phyloP scores from a whole-genome alignment of 1,284 basidiomycete species.

The Austroboletus rostrupii region DNA sequence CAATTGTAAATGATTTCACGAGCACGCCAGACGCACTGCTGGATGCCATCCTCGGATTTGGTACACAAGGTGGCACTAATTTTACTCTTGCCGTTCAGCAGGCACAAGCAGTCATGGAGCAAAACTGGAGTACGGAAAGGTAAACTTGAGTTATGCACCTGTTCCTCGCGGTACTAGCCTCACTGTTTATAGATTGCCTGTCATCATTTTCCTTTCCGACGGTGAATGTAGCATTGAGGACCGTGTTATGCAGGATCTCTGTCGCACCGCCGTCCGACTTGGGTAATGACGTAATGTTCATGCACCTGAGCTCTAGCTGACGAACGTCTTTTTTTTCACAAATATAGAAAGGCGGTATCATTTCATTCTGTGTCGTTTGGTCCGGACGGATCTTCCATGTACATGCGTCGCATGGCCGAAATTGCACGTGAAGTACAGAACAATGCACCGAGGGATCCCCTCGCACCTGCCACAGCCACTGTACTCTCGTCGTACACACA shows the following conservation, averaged over 20 bases:
- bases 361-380: conserved; percentile 62
- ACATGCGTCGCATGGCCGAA: conserved; percentile 49
- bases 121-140: conserved; percentile 56
- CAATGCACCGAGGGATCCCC: conserved; percentile 43
- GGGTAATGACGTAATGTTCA: conserved; percentile 35
- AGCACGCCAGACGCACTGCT: conserved; percentile 47
- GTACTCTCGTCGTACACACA: conserved; percentile 49
- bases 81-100: conserved; percentile 41
- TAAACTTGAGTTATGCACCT: conserved; percentile 15
- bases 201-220: conserved; percentile 65
- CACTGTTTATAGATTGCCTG: conserved; percentile 39
- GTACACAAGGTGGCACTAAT: conserved; percentile 42
- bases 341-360: conserved; percentile 49
- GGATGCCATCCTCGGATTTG: conserved; percentile 34
- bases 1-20: conserved; percentile 46
- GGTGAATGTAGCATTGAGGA: conserved; percentile 47
- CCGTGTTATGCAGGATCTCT: conserved; percentile 41
- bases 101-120: conserved; percentile 41
- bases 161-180: background rate
- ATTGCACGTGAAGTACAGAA: conserved; percentile 50
- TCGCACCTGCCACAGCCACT: conserved; percentile 34
- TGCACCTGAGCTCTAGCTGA: background rate
- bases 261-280: conserved; percentile 42
- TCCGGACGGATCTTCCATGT: conserved; percentile 26
- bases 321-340: background rate